Percentiles rank a stretch among this genome's conserved stretches.
These are phyloP conservation scores for Alternaria sp. DNA, from an alignment of 2,329 filamentous ascomycete genomes.

Conservation along the genomic window DNA sequence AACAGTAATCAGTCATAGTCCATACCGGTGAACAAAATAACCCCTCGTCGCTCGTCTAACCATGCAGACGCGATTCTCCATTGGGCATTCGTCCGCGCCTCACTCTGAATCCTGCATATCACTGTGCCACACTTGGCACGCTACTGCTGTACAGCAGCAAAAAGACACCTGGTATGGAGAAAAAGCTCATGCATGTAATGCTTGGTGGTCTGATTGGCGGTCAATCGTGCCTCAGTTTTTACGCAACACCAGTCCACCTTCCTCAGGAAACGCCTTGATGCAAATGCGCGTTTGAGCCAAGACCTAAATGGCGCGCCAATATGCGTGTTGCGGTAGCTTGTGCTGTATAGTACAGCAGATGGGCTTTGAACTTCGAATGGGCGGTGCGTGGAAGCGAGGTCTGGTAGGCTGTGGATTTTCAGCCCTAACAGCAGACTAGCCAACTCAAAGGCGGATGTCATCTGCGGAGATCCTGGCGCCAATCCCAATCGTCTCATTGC, in stretches of 20 bases:
- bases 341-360: neutral
- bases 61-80: neutral
- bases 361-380: neutral
- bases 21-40: conserved; percentile 3
- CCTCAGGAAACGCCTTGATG: neutral
- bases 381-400: neutral
- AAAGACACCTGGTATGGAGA: conserved; percentile 1
- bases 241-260: neutral
- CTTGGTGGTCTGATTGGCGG: neutral
- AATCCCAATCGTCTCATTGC: neutral
- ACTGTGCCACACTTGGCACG: conserved; percentile 10
- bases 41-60: conserved; percentile 5
- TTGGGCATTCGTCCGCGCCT: conserved; percentile 6
- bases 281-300: conserved; percentile 11
- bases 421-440: conserved; percentile 10
- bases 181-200: conserved; percentile 2
- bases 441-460: conserved; percentile 1
- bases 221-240: neutral
- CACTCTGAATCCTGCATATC: neutral
- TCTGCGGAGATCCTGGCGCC: conserved; percentile 5
- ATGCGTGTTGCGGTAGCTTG: neutral
- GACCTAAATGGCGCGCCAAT: neutral
- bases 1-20: neutral
- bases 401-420: conserved; percentile 1
- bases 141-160: neutral